phyloP scores from a whole-genome alignment of 305 asterid genomes.

The Fraxinus platypoda region DNA sequence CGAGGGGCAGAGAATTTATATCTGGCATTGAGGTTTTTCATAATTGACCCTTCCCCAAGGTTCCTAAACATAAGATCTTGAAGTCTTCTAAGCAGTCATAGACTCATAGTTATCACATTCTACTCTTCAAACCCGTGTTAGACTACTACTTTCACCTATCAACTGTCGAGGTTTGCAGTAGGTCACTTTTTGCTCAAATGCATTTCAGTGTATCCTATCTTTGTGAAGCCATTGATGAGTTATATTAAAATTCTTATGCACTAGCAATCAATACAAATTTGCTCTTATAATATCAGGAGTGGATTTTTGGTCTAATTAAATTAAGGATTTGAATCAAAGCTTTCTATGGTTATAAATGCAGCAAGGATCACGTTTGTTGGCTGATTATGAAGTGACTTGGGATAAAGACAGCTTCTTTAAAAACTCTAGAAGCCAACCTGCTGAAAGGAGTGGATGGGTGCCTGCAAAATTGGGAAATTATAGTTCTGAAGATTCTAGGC shows the following conservation, averaged over 20 bases:
- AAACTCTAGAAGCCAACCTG: constrained; percentile 47
- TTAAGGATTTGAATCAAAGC: constrained; percentile 13
- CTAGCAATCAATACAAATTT: constrained; percentile 7
- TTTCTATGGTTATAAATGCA: constrained; percentile 37
- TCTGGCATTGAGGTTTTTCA: too few species aligned
- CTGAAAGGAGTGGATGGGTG: constrained; percentile 63
- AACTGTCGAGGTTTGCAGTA: not conserved
- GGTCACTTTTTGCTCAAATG: not conserved
- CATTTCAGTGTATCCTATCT: not conserved
- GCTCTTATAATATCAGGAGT: not conserved
- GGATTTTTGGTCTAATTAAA: constrained; percentile 9
- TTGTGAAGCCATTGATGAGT: not conserved
- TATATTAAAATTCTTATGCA: not conserved
- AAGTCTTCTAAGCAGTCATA: not conserved
- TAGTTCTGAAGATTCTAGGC: constrained; percentile 51
- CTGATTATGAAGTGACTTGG: constrained; percentile 87
- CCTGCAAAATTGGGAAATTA: constrained; percentile 39
- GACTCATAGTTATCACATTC: not conserved
- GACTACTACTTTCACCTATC: not conserved
- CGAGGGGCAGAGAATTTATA: too few species aligned
- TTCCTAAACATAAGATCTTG: too few species aligned
- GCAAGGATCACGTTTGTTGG: constrained; percentile 87
- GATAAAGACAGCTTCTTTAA: constrained; percentile 69
- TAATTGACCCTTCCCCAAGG: too few species aligned
- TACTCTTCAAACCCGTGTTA: not conserved